These are phyloP conservation scores for Sodiomyces alkalinus DNA, from an alignment of 2,329 filamentous ascomycete genomes.

Conservation along the genomic window DNA sequence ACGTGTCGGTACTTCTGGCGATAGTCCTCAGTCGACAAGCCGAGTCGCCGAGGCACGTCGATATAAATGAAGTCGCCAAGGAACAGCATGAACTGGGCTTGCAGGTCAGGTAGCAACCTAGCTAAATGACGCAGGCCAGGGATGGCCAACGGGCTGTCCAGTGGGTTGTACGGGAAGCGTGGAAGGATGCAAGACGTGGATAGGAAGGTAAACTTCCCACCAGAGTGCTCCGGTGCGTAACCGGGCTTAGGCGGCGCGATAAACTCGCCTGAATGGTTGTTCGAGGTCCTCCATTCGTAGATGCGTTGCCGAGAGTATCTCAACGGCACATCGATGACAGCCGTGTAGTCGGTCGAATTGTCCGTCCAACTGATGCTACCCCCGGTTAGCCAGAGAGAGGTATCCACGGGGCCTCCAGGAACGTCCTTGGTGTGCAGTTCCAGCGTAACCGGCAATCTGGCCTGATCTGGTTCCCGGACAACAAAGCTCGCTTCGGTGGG, in stretches of 20 bases:
- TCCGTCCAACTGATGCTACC: constrained; percentile 51
- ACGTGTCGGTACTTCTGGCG: constrained; percentile 85
- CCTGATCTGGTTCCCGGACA: constrained; percentile 66
- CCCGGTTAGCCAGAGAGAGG: constrained; percentile 48
- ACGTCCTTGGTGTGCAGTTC: constrained; percentile 44
- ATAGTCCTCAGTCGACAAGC: constrained; percentile 59
- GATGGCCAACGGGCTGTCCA: constrained; percentile 71
- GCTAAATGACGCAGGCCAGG: constrained; percentile 68
- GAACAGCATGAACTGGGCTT: constrained; percentile 68
- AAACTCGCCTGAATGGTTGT: constrained; percentile 75
- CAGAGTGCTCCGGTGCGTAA: constrained; percentile 38
- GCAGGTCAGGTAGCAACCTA: constrained; percentile 52
- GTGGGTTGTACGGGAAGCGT: constrained; percentile 73
- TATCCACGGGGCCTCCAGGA: constrained; percentile 35
- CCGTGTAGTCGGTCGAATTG: constrained; percentile 72
- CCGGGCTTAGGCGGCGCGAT: constrained; percentile 60
- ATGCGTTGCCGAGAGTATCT: constrained; percentile 50
- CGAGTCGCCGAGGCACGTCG: constrained; percentile 73
- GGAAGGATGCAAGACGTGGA: constrained; percentile 88
- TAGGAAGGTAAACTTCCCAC: constrained; percentile 73
- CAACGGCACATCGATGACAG: constrained; percentile 49
- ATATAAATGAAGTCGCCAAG: constrained; percentile 82
- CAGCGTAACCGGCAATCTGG: constrained; percentile 60
- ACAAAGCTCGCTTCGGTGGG: constrained; percentile 65
- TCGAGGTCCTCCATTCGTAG: constrained; percentile 78